Base-by-base conservation (phyloP, 805 yeast species). In the Candida dajiaensis region DNA sequence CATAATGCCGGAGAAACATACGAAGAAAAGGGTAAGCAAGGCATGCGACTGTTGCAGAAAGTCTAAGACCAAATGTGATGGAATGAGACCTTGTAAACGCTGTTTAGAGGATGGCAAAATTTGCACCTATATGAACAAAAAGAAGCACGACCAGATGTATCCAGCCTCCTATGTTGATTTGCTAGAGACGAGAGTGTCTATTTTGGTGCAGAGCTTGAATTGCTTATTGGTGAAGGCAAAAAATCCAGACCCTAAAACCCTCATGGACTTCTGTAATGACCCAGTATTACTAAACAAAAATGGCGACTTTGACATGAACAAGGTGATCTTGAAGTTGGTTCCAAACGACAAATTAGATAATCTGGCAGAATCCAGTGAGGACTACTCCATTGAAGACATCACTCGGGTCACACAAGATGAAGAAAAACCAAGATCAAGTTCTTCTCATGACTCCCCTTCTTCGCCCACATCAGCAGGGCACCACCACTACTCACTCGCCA, bases 81-180 rank as follows among this genome's bases (percentile, higher is more conserved):
- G 78, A 13, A 63, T 62, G 46, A 68, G 69, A 48, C 77, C 77
- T 3, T 73, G 83, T 51, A 65, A 71, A 26, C 64, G 78, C 38
- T 78, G 83, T 54, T 60, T 73, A 13, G 69, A 70, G 43, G 81
- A 78, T 51, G 77, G 78, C 54, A 78, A 77, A 58, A 68, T 78
- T 26, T 78, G 83, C 58, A 77, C 78, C 0, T 78, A 77, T 52
- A 72, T 79, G 31, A 78, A 74, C 43, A 76, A 74, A 69, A 72
- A 68, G 62, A 74, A 71, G 51, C 71, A 68, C 40, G 77, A 73
- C 35, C 72, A 72, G 53, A 57, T 56, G 44, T 72, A 71, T 47
- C 74, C 77, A 1, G 60, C 57, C 18, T 73, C 76, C 0, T 76
- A 76, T 49, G 75, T 74, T 2, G 79, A 75, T 49, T 54, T 76